Conservation (phyloP, 2,329 filamentous ascomycete genomes). For the Talaromyces sp. region DNA sequence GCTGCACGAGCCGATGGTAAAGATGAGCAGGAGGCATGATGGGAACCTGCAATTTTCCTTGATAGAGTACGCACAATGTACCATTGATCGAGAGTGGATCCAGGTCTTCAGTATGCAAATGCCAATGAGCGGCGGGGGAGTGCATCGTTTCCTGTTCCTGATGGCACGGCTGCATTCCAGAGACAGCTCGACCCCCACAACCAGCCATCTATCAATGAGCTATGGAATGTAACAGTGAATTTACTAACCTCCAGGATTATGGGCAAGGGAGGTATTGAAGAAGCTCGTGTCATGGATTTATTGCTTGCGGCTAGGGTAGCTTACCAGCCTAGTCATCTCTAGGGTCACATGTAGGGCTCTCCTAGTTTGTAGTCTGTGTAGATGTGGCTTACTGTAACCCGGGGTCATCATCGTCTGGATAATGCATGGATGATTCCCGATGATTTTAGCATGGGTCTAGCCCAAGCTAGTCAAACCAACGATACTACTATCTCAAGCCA, state of each 20-base stretch:
- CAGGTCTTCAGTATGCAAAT: not conserved
- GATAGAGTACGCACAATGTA: not conserved
- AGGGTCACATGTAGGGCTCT: slow-evolving; percentile 10
- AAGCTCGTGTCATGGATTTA: not conserved
- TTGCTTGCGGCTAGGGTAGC: not conserved
- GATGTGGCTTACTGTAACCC: slow-evolving; percentile 9
- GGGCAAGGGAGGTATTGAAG: not conserved
- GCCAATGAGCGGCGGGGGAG: slow-evolving; percentile 4
- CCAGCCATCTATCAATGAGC: slow-evolving; percentile 2
- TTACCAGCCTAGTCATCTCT: not conserved
- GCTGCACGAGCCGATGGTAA: not conserved
- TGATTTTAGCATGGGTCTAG: not conserved
- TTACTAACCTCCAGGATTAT: not conserved
- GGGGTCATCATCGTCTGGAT: not conserved
- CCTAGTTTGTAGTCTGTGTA: not conserved
- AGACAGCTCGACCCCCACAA: slow-evolving; percentile 8
- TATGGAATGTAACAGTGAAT: slow-evolving; percentile 16
- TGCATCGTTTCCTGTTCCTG: slow-evolving; percentile 11
- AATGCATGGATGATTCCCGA: not conserved
- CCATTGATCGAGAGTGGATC: not conserved
- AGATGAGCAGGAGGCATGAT: not conserved
- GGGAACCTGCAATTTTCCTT: not conserved
- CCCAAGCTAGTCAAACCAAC: not conserved
- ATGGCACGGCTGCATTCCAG: slow-evolving; percentile 12
- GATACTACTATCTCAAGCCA: slow-evolving; percentile 8